These are phyloP conservation scores for Chimonanthus praecox DNA, from an alignment of 164 flowering plant species.

Conservation along the genomic window DNA sequence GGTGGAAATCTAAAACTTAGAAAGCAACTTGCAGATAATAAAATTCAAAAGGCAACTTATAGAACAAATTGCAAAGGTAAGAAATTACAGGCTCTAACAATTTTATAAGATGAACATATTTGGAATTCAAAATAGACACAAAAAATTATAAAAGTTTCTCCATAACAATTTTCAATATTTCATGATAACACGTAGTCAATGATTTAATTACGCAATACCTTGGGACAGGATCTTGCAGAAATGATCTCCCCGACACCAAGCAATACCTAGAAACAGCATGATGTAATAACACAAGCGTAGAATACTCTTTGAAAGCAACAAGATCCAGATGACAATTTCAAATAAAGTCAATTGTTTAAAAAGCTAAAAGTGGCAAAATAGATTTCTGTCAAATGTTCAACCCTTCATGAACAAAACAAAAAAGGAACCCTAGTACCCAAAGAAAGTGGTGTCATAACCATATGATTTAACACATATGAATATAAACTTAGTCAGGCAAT, in stretches of 20 bases:
- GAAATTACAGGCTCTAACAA: neutral
- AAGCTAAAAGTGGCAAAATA: neutral
- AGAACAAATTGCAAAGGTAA: neutral
- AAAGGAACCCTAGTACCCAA: neutral
- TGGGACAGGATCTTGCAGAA: slow-evolving; percentile 73
- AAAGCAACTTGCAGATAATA: too few species aligned
- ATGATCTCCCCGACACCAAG: slow-evolving; percentile 84
- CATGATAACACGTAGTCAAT: neutral
- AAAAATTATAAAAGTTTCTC: neutral
- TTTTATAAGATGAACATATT: neutral
- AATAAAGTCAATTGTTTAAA: too few species aligned
- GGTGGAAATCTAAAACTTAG: too few species aligned
- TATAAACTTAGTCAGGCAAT: slow-evolving; percentile 10
- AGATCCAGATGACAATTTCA: neutral
- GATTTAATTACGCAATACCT: slow-evolving; percentile 40
- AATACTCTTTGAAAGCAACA: neutral
- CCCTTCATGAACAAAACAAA: neutral
- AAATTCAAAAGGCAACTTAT: neutral
- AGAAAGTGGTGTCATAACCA: neutral
- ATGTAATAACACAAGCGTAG: slow-evolving; percentile 4
- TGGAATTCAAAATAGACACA: neutral
- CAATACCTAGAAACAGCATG: slow-evolving; percentile 49
- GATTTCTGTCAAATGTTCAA: neutral
- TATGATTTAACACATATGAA: neutral
- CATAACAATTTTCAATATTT: neutral